These are phyloP conservation scores for Crithidia bombi DNA, from an alignment of 208 protist genomes.

Conservation along the genomic window DNA sequence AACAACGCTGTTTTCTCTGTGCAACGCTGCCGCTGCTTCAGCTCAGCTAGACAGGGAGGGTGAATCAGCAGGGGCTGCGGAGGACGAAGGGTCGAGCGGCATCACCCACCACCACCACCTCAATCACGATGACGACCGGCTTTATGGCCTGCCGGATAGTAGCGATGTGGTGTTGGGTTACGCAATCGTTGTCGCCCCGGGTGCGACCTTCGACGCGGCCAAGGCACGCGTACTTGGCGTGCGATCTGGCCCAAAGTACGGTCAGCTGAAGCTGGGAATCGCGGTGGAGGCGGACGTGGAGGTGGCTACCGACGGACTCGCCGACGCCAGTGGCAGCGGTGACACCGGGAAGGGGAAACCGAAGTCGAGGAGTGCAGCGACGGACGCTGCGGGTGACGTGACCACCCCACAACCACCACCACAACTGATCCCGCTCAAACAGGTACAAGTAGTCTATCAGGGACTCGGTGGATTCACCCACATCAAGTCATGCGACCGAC, in stretches of 20 bases:
- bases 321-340: too few species aligned
- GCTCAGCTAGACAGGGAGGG: too few species aligned
- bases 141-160: constrained; percentile 6
- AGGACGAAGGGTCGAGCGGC: too few species aligned
- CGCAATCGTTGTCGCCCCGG: constrained; percentile 59
- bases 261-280: constrained; percentile 64
- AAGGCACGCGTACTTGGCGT: constrained; percentile 67
- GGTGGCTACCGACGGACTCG: neutral
- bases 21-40: too few species aligned
- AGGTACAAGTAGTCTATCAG: neutral
- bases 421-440: neutral
- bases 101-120: neutral
- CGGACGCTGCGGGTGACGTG: neutral
- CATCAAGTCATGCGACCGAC: constrained; percentile 65
- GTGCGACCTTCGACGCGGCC: constrained; percentile 51
- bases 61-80: too few species aligned
- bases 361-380: too few species aligned
- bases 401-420: neutral
- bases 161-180: constrained; percentile 51
- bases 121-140: neutral
- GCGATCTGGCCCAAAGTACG: constrained; percentile 69
- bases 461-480: constrained; percentile 50
- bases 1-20: too few species aligned
- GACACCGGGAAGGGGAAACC: too few species aligned
- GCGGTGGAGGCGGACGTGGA: constrained; percentile 43